Evolutionary conservation across 805 yeast genomes (phyloP), one percentile per base, ranked within the genome.

Genomic region (Pichia paraexigua): DNA sequence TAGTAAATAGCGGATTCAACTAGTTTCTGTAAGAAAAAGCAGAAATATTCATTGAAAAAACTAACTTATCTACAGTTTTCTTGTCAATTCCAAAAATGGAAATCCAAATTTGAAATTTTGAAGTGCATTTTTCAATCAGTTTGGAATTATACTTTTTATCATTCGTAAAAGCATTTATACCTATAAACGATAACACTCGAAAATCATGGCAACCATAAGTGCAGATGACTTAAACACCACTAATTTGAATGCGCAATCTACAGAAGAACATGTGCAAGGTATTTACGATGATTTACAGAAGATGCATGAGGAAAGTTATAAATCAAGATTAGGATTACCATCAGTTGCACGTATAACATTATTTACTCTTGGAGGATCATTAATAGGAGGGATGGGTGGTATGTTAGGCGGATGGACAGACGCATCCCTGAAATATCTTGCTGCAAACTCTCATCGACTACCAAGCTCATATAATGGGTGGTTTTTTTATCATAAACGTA

Each of bases 401-500:
- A 73, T 83, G 60, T 74, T 77, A 49, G 68, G 72, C 17, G 92
- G 92, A 4, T 78, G 79, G 59, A 73, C 73, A 49, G 56, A 63
- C 2, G 71, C 87, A 0, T 77, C 85, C 1, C 66, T 82, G 43
- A 73, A 80, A 43, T 88, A 77, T 58, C 70, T 88, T 45, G 89
- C 91, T 2, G 87, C 86, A 58, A 88, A 88, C 60, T 85, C 94
- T 15, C 96, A 88, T 62, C 64, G 96, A 48, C 68, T 89, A 52
- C 96, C 96, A 9, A 73, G 66, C 22, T 80, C 84, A 0, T 83
- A 80, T 49, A 90, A 88, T 21, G 94, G 92, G 0, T 88, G 96
- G 96, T 88, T 85, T 62, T 85, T 83, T 63, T 88, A 88, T 66
- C 94, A 88, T 67, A 87, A 85, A 67, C 75, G 88, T 55, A 88